These are phyloP conservation scores for Podospora anserina DNA, from an alignment of 495 filamentous ascomycete genomes.

Conservation along the genomic window DNA sequence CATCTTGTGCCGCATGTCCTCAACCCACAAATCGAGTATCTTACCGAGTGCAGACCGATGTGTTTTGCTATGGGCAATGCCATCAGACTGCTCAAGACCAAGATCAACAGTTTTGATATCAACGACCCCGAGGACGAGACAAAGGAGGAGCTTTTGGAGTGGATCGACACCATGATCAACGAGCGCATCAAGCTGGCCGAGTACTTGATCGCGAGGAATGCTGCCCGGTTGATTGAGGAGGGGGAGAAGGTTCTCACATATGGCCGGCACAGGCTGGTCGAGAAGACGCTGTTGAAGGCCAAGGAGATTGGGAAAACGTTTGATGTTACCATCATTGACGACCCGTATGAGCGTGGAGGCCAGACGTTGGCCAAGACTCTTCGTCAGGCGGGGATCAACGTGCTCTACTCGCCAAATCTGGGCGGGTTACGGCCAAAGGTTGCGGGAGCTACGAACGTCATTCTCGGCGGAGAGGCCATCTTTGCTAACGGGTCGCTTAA, in stretches of 20 bases:
- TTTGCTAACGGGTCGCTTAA: slow-evolving; percentile 87
- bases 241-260: slow-evolving; percentile 85
- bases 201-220: slow-evolving; percentile 74
- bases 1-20: slow-evolving; percentile 90
- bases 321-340: slow-evolving; percentile 82
- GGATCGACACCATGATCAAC: slow-evolving; percentile 85
- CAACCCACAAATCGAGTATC: slow-evolving; percentile 90
- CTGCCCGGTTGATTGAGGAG: slow-evolving; percentile 63
- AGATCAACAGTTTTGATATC: slow-evolving; percentile 81
- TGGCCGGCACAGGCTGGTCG: slow-evolving; percentile 80
- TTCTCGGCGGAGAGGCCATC: slow-evolving; percentile 86
- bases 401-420: slow-evolving; percentile 73
- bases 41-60: slow-evolving; percentile 87
- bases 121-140: slow-evolving; percentile 72
- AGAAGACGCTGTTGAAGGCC: slow-evolving; percentile 73
- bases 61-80: slow-evolving; percentile 94
- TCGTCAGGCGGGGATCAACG: slow-evolving; percentile 62
- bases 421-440: slow-evolving; percentile 70
- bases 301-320: slow-evolving; percentile 60
- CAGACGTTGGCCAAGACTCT: slow-evolving; percentile 68
- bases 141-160: slow-evolving; percentile 68
- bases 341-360: slow-evolving; percentile 69
- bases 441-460: slow-evolving; percentile 70
- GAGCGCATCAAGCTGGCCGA: slow-evolving; percentile 86
- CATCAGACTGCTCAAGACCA: slow-evolving; percentile 87